Conservation (phyloP, 169 alveolate species). For the Cryptosporidium meleagridis region DNA sequence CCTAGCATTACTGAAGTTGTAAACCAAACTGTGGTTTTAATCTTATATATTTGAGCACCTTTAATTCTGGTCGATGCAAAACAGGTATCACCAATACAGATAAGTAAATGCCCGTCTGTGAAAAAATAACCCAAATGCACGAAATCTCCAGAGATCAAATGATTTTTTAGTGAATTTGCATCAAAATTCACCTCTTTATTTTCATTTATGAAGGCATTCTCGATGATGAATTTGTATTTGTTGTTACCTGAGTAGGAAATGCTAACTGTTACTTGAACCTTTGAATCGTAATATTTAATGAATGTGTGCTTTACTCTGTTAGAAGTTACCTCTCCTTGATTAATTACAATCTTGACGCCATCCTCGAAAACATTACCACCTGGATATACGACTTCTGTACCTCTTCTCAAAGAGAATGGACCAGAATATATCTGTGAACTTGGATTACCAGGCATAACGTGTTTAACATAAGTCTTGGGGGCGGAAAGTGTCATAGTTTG, state of each 20-base stretch:
- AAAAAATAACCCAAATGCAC: background rate
- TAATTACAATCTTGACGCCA: conserved; percentile 10
- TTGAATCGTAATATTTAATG: background rate
- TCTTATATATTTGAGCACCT: conserved; percentile 2
- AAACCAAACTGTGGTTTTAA: conserved; percentile 31
- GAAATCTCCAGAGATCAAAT: background rate
- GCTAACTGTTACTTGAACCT: background rate
- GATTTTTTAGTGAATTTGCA: background rate
- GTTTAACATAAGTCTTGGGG: conserved; percentile 8
- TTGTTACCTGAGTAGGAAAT: background rate
- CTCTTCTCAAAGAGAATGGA: conserved; percentile 1
- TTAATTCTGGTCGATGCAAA: background rate
- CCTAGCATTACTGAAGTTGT: background rate
- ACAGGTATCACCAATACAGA: conserved; percentile 36
- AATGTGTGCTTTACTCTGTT: background rate
- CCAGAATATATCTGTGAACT: background rate
- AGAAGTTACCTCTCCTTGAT: background rate
- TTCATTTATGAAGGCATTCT: background rate
- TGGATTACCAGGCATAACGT: background rate
- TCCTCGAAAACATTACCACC: conserved; percentile 33
- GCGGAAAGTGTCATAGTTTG: conserved; percentile 6
- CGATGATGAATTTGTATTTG: background rate
- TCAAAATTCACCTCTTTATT: background rate
- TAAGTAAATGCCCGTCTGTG: conserved; percentile 26
- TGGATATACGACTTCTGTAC: background rate